Conservation (phyloP, 2,329 filamentous ascomycete species). For the Ilyonectria mors-panacis region DNA sequence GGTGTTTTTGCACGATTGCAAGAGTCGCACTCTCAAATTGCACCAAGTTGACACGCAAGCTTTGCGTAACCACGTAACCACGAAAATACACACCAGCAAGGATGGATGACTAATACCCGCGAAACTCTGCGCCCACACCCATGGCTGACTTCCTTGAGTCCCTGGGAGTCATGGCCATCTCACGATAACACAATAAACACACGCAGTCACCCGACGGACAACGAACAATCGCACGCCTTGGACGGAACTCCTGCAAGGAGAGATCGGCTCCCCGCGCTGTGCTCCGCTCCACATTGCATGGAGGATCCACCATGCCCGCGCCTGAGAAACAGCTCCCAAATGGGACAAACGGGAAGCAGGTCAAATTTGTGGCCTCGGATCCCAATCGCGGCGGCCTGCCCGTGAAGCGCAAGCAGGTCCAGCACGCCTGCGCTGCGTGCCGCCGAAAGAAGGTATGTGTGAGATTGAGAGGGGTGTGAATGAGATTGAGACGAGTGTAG, state of each 20-base stretch:
- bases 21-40: not conserved
- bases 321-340: conserved; percentile 53
- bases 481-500: too few species aligned
- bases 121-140: conserved; percentile 21
- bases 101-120: conserved; percentile 26
- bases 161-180: conserved; percentile 14
- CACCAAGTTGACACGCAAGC: not conserved
- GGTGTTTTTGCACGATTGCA: not conserved
- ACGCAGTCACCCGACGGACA: conserved; percentile 3
- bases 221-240: not conserved
- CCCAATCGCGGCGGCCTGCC: conserved; percentile 64
- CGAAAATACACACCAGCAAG: not conserved
- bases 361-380: conserved; percentile 72
- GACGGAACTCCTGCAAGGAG: conserved; percentile 1
- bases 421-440: conserved; percentile 70
- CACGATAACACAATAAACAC: not conserved
- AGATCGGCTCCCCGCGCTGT: conserved; percentile 2
- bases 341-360: conserved; percentile 47
- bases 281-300: conserved; percentile 27
- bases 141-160: conserved; percentile 12
- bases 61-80: conserved; percentile 8
- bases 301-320: conserved; percentile 36
- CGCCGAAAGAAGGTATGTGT: conserved; percentile 66
- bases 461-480: too few species aligned
- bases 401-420: conserved; percentile 72